These are phyloP conservation scores for Infundibulicybe gibba DNA, from an alignment of 768 basidiomycete genomes.

Conservation along the genomic window DNA sequence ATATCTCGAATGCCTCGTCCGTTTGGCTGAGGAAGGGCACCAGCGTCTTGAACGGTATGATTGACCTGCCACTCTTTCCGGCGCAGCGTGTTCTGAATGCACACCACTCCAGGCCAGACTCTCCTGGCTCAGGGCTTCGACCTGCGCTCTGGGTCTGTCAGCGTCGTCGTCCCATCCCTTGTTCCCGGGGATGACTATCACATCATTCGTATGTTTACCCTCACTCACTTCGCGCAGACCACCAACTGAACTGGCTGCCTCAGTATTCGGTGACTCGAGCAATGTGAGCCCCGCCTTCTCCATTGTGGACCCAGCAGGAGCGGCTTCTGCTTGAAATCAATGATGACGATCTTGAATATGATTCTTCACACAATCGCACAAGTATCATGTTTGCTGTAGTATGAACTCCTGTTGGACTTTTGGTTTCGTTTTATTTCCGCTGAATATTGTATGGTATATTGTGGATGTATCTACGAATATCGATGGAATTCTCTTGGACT, in stretches of 20 bases:
- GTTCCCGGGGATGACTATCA: neutral
- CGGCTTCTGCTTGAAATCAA: no score
- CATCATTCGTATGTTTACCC: neutral
- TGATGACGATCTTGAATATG: no score
- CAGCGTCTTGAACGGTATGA: neutral
- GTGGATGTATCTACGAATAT: no score
- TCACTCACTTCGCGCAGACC: no score
- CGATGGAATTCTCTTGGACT: no score
- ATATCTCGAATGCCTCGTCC: neutral
- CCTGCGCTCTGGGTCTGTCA: neutral
- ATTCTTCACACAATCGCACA: no score
- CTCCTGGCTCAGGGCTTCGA: neutral
- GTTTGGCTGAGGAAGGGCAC: neutral
- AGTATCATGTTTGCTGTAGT: no score
- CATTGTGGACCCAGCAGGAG: no score
- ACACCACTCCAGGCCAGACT: neutral
- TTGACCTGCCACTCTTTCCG: neutral
- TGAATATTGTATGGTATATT: no score
- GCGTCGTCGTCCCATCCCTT: neutral
- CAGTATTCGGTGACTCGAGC: neutral
- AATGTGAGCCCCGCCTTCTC: neutral
- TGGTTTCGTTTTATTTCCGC: no score
- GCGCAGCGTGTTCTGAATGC: neutral
- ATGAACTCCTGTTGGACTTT: no score
- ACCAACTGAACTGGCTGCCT: neutral